Conservation (phyloP, 495 filamentous ascomycete genomes). For the Xylaria scruposa region DNA sequence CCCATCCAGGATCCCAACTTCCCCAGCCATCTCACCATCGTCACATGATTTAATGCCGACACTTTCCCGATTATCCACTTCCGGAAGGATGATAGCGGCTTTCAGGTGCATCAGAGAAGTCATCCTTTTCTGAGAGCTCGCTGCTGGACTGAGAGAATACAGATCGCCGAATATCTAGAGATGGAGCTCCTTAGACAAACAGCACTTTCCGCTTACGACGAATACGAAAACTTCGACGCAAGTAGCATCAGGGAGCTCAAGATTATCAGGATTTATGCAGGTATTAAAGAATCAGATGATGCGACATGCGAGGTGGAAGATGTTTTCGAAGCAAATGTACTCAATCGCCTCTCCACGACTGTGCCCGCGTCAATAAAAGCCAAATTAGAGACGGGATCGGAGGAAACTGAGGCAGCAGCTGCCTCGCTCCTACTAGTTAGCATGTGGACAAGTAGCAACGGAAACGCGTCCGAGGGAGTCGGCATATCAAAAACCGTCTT, state of each 20-base stretch:
- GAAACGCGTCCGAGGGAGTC: not conserved
- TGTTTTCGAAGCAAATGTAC: not conserved
- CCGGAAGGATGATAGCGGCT: too few relatives aligned
- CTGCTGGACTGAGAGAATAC: too few relatives aligned
- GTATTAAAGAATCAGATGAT: not conserved
- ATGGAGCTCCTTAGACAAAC: too few relatives aligned
- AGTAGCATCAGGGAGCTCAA: not conserved
- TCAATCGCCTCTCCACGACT: not conserved
- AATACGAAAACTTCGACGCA: not conserved
- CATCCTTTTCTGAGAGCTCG: too few relatives aligned
- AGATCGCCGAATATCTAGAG: too few relatives aligned
- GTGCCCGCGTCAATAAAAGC: not conserved
- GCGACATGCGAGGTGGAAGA: not conserved
- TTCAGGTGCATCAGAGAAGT: too few relatives aligned
- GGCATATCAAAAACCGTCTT: not conserved
- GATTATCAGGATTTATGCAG: not conserved
- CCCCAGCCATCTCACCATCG: too few relatives aligned
- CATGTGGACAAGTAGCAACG: conserved; percentile 5
- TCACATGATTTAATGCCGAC: too few relatives aligned
- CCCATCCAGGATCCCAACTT: too few relatives aligned
- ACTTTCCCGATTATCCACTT: too few relatives aligned
- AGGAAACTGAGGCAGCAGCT: not conserved
- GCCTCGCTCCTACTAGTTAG: not conserved
- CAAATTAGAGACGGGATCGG: not conserved
- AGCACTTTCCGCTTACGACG: too few relatives aligned